These are phyloP conservation scores for Syzygium aromaticum DNA, from an alignment of 345 rosid genomes.

Conservation along the genomic window DNA sequence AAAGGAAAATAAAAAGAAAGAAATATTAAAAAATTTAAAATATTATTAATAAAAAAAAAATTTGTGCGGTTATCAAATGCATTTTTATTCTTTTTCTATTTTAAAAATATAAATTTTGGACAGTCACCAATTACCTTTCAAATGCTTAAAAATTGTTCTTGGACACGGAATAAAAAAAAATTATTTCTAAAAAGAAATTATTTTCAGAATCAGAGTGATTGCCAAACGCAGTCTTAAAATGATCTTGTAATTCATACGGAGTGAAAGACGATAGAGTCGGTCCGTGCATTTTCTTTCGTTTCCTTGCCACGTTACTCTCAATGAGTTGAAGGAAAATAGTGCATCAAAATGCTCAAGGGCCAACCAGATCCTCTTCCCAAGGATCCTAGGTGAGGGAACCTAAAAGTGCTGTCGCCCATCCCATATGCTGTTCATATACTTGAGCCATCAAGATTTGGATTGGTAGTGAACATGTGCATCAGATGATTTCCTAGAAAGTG, in stretches of 20 bases:
- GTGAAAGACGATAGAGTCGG: neutral
- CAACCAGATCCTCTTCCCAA: neutral
- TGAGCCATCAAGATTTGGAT: neutral
- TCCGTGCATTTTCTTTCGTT: neutral
- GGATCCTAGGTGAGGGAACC: neutral
- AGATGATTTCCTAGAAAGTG: neutral
- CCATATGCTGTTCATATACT: neutral
- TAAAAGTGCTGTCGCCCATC: neutral
- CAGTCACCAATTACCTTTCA: too few species aligned
- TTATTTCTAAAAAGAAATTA: too few species aligned
- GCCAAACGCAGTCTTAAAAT: too few species aligned
- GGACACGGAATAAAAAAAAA: too few species aligned
- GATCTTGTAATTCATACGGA: neutral
- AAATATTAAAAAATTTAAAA: too few species aligned
- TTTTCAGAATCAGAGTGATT: accelerated
- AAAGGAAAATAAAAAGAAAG: too few species aligned
- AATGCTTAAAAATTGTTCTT: too few species aligned
- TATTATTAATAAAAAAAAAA: too few species aligned
- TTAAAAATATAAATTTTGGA: too few species aligned
- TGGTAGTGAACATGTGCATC: neutral
- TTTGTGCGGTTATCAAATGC: too few species aligned
- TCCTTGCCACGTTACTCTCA: neutral
- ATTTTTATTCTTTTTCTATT: too few species aligned
- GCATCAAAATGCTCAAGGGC: neutral
- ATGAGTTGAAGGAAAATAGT: neutral